Base-by-base conservation (phyloP, 352 stramenopile species). In the Thraustochytrium striatum region DNA sequence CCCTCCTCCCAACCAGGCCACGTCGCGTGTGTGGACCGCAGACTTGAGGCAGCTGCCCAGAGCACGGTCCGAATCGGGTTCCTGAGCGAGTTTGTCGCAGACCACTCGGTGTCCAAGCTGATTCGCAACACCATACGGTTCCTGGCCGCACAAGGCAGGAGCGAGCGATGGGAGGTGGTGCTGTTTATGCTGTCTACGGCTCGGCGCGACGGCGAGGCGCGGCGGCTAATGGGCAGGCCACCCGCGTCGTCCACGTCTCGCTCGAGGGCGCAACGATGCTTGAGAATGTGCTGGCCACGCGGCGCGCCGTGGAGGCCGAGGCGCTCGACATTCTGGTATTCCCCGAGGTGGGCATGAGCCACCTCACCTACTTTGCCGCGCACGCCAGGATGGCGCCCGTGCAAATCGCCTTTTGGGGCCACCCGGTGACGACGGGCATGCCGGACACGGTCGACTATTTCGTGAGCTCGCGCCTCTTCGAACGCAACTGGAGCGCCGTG, bases 361-460 rank as follows among this genome's bases (percentile, higher is more conserved):
- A 84, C 41, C 88, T 85, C 85, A 87, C 84, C 13, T 69, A 88
- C 19, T 82, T 89, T 41, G 84, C 90, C 2, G 87, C 88, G 0
- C 84, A 87, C 79, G 84, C 89, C 38, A 85, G 89, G 7, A 36
- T 94, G 16, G 89, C 89, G 16, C 85, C 83, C 0, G 78, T 90
- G 2, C 88, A 92, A 68, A 87, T 88, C 52, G 85, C 91, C 2
- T 93, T 94, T 62, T 95, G 91, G 91, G 91, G 91, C 32, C 90
- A 94, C 61, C 89, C 89, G 19, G 87, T 91, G 65, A 93, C 90
- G 16, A 91, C 87, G 0, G 89, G 86, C 9, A 41, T 88, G n/a
- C 87, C 89, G 69, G 81, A 85, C 1, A 70, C 84, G 1, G 91
- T 94, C 43, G 91, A 95, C 80, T 94, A 93, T 61, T 94, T 93